phyloP scores from a whole-genome alignment of 2,329 filamentous ascomycete species.

The Meredithiella fracta region DNA sequence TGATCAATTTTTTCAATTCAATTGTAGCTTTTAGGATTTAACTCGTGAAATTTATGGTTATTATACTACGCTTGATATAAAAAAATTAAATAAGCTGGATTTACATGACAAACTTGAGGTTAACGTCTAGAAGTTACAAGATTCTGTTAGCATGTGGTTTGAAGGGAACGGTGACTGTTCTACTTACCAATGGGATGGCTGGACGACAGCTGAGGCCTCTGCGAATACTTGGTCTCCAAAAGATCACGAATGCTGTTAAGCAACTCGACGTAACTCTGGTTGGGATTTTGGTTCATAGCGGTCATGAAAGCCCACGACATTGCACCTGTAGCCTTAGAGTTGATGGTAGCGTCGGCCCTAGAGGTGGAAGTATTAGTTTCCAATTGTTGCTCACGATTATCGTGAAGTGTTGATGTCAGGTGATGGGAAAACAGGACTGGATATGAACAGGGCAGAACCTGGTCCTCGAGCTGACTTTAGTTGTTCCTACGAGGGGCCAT shows the following conservation, averaged over 20 bases:
- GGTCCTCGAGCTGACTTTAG: not conserved
- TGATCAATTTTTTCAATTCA: no score
- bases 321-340: slow-evolving; percentile 77
- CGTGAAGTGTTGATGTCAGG: not conserved
- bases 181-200: slow-evolving; percentile 82
- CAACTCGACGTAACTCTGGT: slow-evolving; percentile 91
- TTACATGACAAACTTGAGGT: slow-evolving; percentile 15
- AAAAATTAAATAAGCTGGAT: not conserved
- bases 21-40: no score
- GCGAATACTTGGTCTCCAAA: slow-evolving; percentile 68
- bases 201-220: slow-evolving; percentile 92
- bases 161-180: not conserved
- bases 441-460: not conserved
- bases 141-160: not conserved
- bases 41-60: no score
- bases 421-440: not conserved
- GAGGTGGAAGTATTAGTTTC: not conserved
- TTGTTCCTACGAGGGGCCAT: not conserved
- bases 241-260: slow-evolving; percentile 91
- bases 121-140: slow-evolving; percentile 7
- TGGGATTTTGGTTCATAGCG: slow-evolving; percentile 77
- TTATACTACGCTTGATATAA: no score
- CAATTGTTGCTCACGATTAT: not conserved
- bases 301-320: slow-evolving; percentile 98
- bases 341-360: slow-evolving; percentile 80